A percentile compares a stretch with the other conserved stretches of the same genome.
Conservation (phyloP, 1,284 basidiomycete genomes). For the Athelia sp. region DNA sequence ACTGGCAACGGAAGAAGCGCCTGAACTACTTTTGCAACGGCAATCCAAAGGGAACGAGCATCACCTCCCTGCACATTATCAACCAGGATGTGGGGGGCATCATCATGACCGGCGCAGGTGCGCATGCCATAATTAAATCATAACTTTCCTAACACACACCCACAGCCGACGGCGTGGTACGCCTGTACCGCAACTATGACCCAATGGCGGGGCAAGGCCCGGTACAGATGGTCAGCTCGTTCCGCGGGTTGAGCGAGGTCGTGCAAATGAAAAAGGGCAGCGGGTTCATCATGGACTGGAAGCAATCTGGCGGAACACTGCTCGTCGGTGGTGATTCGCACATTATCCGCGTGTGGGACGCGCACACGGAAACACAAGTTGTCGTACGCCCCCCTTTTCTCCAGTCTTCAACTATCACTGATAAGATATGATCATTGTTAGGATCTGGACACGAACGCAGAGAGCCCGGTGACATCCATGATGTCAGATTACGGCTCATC, state of each 20-base stretch:
- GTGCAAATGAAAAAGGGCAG: conserved; percentile 69
- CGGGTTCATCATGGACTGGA: conserved; percentile 92
- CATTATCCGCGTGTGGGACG: conserved; percentile 93
- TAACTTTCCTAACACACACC: no score
- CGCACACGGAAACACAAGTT: conserved; percentile 82
- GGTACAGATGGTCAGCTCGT: conserved; percentile 87
- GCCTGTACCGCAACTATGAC: conserved; percentile 91
- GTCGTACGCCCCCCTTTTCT: conserved; percentile 45
- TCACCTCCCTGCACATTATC: conserved; percentile 90
- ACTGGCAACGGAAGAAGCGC: conserved; percentile 82
- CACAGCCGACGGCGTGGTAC: conserved; percentile 86
- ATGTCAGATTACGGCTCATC: conserved; percentile 76
- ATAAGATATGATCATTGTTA: conserved; percentile 28
- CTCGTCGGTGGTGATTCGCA: conserved; percentile 90
- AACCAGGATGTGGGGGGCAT: conserved; percentile 95
- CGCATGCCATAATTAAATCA: no score
- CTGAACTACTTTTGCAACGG: conserved; percentile 88
- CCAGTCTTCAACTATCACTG: conserved; percentile 4
- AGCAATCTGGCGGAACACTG: conserved; percentile 82
- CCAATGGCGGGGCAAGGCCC: conserved; percentile 56
- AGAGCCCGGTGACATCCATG: conserved; percentile 86
- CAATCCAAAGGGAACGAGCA: conserved; percentile 76
- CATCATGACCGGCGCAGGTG: conserved; percentile 84
- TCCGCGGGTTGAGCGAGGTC: conserved; percentile 84
- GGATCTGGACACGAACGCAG: conserved; percentile 87